phyloP scores from a whole-genome alignment of 1,139 yeast species.

The Suhomyces kunorum region DNA sequence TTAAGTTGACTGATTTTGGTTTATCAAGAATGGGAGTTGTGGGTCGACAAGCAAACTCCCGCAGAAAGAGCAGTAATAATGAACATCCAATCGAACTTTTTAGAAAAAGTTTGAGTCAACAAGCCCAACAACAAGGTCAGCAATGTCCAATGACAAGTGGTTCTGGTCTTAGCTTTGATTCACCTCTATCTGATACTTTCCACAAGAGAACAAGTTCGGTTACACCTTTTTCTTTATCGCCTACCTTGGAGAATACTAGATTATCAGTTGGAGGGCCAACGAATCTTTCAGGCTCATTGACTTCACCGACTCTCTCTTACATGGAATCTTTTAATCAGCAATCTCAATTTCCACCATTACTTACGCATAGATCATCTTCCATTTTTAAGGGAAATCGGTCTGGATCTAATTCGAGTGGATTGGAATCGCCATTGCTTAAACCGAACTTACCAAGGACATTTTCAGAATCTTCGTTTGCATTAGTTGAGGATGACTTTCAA shows the following conservation, averaged over 20 bases:
- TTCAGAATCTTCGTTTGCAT: slow-evolving; percentile 57
- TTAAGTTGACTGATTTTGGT: slow-evolving; percentile 94
- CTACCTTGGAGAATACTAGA: slow-evolving; percentile 40
- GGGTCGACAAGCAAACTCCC: slow-evolving; percentile 64
- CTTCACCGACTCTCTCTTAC: slow-evolving; percentile 19
- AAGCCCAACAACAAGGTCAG: slow-evolving; percentile 22
- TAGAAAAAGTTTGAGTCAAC: slow-evolving; percentile 32
- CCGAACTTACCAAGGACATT: slow-evolving; percentile 52
- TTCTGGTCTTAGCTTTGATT: slow-evolving; percentile 25
- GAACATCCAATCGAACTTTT: slow-evolving; percentile 49
- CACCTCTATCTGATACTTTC: slow-evolving; percentile 31
- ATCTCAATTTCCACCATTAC: slow-evolving; percentile 17
- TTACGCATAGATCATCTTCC: slow-evolving; percentile 16
- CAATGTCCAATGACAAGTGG: slow-evolving; percentile 22
- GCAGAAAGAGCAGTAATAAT: slow-evolving; percentile 47
- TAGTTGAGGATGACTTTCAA: slow-evolving; percentile 50
- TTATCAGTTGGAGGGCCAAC: slow-evolving; percentile 19
- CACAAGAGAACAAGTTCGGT: slow-evolving; percentile 42
- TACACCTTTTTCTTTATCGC: slow-evolving; percentile 53
- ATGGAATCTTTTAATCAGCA: slow-evolving; percentile 16
- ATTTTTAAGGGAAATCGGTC: slow-evolving; percentile 24
- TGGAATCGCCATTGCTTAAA: slow-evolving; percentile 51
- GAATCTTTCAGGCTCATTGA: slow-evolving; percentile 7
- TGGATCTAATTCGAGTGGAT: slow-evolving; percentile 38
- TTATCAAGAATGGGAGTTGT: slow-evolving; percentile 86